Evolutionary conservation across 23 red algal genomes (phyloP), one percentile per base, ranked within the genome.

Genomic region (Cyanidium caldarium): DNA sequence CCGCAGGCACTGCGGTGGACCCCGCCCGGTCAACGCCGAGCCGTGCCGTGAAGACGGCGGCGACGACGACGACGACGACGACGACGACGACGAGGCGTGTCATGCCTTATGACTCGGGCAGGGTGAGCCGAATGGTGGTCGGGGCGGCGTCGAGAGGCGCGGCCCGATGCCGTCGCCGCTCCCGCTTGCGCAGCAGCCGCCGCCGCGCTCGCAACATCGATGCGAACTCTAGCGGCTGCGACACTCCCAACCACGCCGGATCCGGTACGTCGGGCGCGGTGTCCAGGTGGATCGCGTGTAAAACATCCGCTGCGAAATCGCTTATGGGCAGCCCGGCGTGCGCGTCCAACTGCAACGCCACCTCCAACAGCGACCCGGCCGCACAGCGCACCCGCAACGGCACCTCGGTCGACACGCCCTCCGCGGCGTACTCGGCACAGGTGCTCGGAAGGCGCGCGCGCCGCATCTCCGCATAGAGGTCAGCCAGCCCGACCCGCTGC

Each of bases 1-100:
- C 84, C 92, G 37, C 0, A 72, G 21, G 81, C 69, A 37, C 83
- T 98, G 33, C 46, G 57, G 1, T 98, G 92, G 92, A 88, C 84
- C 12, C 92, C 92, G 5, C 80, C 51, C n/a, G n/a, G n/a, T n/a
- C n/a, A n/a, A n/a, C n/a, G n/a, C n/a, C n/a, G n/a, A n/a, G n/a
- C n/a, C n/a, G n/a, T n/a, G n/a, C n/a, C n/a, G n/a, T n/a, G n/a
- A n/a, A n/a, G n/a, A n/a, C n/a, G n/a, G n/a, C n/a, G n/a, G n/a
- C n/a, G n/a, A n/a, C n/a, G n/a, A n/a, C n/a, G n/a, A n/a, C n/a
- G n/a, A n/a, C n/a, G n/a, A n/a, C n/a, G n/a, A n/a, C n/a, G n/a
- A n/a, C n/a, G n/a, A n/a, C n/a, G n/a, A n/a, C n/a, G n/a, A n/a
- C n/a, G n/a, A n/a, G n/a, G n/a, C n/a, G n/a, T n/a, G n/a, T n/a